phyloP scores from a whole-genome alignment of 129 eudicot genomes.

The Ambrosia trifida region DNA sequence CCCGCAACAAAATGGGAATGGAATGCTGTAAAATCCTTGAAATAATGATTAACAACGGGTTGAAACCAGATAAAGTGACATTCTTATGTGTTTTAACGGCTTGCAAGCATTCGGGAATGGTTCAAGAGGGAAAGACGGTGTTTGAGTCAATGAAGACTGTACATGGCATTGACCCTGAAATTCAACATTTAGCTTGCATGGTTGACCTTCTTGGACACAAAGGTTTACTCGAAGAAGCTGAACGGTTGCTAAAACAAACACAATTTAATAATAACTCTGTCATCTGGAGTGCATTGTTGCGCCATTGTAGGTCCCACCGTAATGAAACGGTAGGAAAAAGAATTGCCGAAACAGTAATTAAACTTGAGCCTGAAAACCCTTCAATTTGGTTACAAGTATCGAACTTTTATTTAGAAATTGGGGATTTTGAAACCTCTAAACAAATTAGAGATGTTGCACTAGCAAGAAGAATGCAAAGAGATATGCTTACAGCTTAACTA shows the following conservation, averaged over 20 bases:
- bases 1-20: conserved; percentile 55
- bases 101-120: conserved; percentile 67
- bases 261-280: conserved; percentile 35
- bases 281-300: conserved; percentile 62
- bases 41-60: conserved; percentile 47
- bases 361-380: conserved; percentile 53
- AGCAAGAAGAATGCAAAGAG: conserved; percentile 48
- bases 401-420: conserved; percentile 49
- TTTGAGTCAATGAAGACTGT: conserved; percentile 52
- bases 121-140: conserved; percentile 53
- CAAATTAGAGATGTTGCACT: conserved; percentile 42
- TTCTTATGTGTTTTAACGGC: conserved; percentile 59
- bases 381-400: conserved; percentile 52
- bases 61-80: conserved; percentile 68
- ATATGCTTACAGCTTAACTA: conserved; percentile 48
- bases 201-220: conserved; percentile 73
- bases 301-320: conserved; percentile 57
- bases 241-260: conserved; percentile 45
- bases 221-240: conserved; percentile 70
- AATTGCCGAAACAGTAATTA: conserved; percentile 44
- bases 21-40: conserved; percentile 49
- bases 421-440: conserved; percentile 45
- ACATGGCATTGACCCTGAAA: conserved; percentile 53
- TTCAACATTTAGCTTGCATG: conserved; percentile 63
- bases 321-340: conserved; percentile 56